Base-by-base conservation (phyloP, 495 filamentous ascomycete species). In the Podospora didyma region DNA sequence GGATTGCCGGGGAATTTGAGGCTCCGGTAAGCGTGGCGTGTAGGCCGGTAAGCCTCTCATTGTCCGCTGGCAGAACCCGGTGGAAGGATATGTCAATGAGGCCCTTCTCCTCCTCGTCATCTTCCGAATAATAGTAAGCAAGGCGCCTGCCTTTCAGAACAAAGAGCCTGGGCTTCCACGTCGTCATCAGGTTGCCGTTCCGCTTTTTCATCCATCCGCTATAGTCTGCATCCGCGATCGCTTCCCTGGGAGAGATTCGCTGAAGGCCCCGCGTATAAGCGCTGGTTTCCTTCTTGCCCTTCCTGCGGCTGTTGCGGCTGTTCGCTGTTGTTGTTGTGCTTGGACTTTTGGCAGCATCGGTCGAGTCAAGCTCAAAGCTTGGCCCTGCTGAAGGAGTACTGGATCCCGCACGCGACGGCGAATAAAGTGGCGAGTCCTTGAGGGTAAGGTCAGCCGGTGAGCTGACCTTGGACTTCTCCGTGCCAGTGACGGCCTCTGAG, bases 141-240 rank as follows among this genome's bases (percentile, higher is more conserved):
- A 99, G 81, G 14, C 95, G 85, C 58, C 90, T 82, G 45, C 95
- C 95, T 52, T 90, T 89, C 31, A 99, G 79, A 20, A 97, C 88
- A 65, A 99, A 99, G 31, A 97, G 82, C 9, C 95, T 86, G 41
- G 89, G 85, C 66, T 97, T 97, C 95, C 95, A 99, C 1, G 90
- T 96, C 2, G 90, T 88, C 88, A 97, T 95, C 49, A 97, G 75
- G 60, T 94, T 94, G 2, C 90, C 90, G 47, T 90, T 96, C 64
- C 92, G 86, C 81, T 99, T 99, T 78, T 96, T 97, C 95, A 99
- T 99, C 95, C 95, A 99, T 22, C 95, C 95, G 60, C 86, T 91
- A 65, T 92, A 99, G 63, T 99, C 94, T 46, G 90, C 93, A 53
- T 84, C 86, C 51, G 81, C 74, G 72, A 96, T 92, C 57, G 94